Evolutionary conservation across 164 flowering plant species (phyloP).

Genomic region (Liquidambar formosana): DNA sequence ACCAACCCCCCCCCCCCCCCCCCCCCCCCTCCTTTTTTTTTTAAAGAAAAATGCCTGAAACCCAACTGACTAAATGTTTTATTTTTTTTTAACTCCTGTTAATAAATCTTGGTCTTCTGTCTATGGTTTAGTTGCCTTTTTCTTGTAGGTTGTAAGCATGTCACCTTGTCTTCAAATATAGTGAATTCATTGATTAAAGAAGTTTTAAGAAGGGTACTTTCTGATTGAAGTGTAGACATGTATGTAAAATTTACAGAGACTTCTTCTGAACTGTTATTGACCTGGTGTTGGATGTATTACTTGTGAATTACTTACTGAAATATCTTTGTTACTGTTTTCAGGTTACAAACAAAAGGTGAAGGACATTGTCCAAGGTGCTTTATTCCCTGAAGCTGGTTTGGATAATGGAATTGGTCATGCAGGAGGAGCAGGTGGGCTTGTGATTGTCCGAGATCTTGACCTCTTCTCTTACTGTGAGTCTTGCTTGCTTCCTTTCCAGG

Average conservation of each 20-base stretch:
- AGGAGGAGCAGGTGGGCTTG: conserved; percentile 92
- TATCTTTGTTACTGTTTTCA: conserved; percentile 20
- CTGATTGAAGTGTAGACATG: neutral
- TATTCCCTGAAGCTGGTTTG: conserved; percentile 91
- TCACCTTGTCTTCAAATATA: neutral
- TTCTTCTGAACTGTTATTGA: neutral
- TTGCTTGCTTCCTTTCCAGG: conserved; percentile 93
- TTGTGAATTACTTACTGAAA: neutral
- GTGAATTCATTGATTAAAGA: neutral
- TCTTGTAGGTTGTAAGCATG: neutral
- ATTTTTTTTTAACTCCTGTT: neutral
- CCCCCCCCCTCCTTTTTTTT: no score
- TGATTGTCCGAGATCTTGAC: conserved; percentile 84
- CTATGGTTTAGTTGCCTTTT: neutral
- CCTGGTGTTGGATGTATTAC: neutral
- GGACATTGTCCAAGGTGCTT: conserved; percentile 81
- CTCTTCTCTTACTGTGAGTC: conserved; percentile 91
- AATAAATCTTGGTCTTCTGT: neutral
- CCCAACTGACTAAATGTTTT: neutral
- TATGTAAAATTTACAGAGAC: neutral
- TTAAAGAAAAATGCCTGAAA: no score
- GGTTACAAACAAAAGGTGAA: conserved; percentile 76
- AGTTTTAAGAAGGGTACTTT: neutral
- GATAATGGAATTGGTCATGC: conserved; percentile 69
- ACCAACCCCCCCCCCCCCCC: no score